phyloP scores from a whole-genome alignment of 106 monocot species.

The Platanthera zijinensis region DNA sequence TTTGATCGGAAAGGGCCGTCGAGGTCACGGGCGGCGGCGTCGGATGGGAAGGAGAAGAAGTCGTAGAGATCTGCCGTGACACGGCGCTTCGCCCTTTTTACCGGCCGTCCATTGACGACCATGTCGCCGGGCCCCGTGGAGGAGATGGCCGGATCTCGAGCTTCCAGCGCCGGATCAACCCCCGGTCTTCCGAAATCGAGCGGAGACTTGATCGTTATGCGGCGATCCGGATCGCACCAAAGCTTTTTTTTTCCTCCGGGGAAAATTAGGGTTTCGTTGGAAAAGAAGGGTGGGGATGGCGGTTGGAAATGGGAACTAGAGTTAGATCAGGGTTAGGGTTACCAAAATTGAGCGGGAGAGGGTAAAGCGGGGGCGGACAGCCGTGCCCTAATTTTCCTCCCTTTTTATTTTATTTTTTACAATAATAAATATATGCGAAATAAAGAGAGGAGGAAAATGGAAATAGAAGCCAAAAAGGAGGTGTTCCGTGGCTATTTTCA shows the following conservation, averaged over 20 bases:
- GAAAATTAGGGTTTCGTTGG: conserved; percentile 8
- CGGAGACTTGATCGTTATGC: not conserved
- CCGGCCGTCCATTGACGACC: conserved; percentile 59
- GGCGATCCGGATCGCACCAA: not conserved
- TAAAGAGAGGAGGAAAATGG: too few relatives aligned
- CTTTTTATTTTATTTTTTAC: not conserved
- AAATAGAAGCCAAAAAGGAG: too few relatives aligned
- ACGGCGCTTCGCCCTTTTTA: conserved; percentile 69
- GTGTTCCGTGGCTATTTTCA: too few relatives aligned
- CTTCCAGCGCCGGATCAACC: conserved; percentile 10
- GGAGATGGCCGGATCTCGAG: conserved; percentile 5
- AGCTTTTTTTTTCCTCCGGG: not conserved
- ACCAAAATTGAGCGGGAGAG: conserved; percentile 12
- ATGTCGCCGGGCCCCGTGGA: conserved; percentile 16
- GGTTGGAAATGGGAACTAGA: not conserved
- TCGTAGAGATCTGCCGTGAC: conserved; percentile 53
- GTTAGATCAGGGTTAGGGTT: conserved; percentile 14
- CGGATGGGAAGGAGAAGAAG: conserved; percentile 39
- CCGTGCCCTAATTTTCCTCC: not conserved
- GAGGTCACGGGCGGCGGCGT: conserved; percentile 10
- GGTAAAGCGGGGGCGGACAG: not conserved
- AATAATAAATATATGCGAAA: too few relatives aligned
- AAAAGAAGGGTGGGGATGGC: not conserved
- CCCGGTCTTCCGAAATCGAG: not conserved
- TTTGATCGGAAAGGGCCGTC: conserved; percentile 56